phyloP scores from a whole-genome alignment of 176 grass and related monocot genomes.

The Metroxylon sagu region DNA sequence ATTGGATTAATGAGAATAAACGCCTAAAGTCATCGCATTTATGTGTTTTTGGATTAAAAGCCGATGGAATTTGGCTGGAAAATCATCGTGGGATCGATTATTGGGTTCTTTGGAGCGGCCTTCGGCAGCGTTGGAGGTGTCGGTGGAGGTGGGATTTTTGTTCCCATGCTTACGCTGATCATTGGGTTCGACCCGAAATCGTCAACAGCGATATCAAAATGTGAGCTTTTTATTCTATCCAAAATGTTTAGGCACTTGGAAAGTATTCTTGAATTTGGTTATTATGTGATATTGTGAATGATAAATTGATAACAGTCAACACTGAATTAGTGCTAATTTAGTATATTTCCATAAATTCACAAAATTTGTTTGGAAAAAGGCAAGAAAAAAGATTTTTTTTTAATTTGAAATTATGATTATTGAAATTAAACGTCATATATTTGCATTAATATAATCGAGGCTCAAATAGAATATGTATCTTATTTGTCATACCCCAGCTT shows the following conservation, averaged over 20 bases:
- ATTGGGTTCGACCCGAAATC: conserved; percentile 26
- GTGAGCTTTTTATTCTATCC: not conserved
- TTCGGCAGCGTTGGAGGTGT: conserved; percentile 25
- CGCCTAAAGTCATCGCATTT: not conserved
- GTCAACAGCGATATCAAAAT: conserved; percentile 24
- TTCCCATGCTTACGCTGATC: conserved; percentile 27
- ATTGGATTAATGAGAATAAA: not conserved
- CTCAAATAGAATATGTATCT: too few relatives aligned
- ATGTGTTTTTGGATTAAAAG: conserved; percentile 8
- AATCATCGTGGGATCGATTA: conserved; percentile 16
- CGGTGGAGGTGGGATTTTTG: conserved; percentile 23
- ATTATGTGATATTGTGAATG: too few relatives aligned
- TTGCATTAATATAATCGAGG: too few relatives aligned
- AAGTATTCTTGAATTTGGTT: too few relatives aligned
- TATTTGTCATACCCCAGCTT: too few relatives aligned
- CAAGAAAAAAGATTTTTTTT: too few relatives aligned
- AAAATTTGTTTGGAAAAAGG: too few relatives aligned
- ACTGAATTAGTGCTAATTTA: too few relatives aligned
- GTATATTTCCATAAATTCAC: too few relatives aligned
- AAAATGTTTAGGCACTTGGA: not conserved
- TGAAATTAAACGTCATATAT: too few relatives aligned
- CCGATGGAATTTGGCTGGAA: conserved; percentile 24
- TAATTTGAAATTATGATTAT: too few relatives aligned
- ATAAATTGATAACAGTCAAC: too few relatives aligned
- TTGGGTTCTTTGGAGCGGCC: conserved; percentile 20